phyloP scores from a whole-genome alignment of 225 moss, liverwort and hornwort species.

The Marchantia paleacea region DNA sequence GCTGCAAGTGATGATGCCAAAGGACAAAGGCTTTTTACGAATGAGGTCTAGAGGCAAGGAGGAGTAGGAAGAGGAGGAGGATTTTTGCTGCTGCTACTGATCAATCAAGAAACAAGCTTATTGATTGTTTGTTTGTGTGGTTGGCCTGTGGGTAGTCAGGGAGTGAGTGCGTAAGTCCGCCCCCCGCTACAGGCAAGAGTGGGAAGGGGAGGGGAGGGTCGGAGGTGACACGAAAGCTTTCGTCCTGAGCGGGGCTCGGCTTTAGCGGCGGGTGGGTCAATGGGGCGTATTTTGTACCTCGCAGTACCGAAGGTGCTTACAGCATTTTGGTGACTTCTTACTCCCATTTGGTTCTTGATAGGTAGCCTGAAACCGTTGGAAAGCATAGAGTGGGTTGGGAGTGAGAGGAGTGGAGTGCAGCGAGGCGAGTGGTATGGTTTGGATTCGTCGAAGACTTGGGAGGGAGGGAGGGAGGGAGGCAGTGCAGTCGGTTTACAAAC shows the following conservation, averaged over 20 bases:
- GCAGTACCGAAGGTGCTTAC: slow-evolving; percentile 6
- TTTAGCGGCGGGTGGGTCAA: background rate
- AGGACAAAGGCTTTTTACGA: slow-evolving; percentile 1
- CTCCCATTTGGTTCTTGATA: background rate
- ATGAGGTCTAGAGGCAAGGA: background rate
- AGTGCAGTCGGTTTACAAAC: too few species aligned
- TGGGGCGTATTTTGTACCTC: slow-evolving; percentile 9
- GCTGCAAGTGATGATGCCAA: background rate
- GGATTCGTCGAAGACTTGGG: background rate
- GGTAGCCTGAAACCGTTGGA: background rate
- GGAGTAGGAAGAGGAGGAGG: too few species aligned
- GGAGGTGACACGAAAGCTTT: background rate
- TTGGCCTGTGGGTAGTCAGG: background rate
- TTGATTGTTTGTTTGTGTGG: background rate
- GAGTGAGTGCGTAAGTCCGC: background rate
- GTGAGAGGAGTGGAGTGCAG: background rate
- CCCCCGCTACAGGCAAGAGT: background rate
- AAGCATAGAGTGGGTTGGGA: background rate
- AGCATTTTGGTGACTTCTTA: background rate
- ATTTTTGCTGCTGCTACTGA: background rate
- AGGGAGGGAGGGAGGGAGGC: background rate
- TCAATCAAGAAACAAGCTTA: background rate
- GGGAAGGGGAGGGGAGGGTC: background rate
- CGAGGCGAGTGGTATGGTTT: background rate
- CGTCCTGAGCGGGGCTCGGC: background rate